Base-by-base conservation (phyloP, 345 rosid genomes). In the Passiflora organensis region DNA sequence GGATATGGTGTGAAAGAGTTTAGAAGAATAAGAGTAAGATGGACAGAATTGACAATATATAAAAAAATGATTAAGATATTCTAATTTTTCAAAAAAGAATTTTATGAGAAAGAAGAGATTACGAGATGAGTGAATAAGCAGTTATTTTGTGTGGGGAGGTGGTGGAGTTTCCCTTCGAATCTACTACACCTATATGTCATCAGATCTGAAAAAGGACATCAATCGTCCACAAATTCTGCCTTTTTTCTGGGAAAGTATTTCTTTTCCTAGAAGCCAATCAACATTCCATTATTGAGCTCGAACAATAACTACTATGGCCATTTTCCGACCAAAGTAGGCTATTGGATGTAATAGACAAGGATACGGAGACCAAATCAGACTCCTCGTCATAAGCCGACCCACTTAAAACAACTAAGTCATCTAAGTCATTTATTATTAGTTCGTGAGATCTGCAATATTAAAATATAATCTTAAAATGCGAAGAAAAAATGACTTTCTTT, bases 271-370 rank as follows among this genome's bases (percentile, higher is more conserved):
- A 32, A 15, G 36, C 45, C 16, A 48, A 37, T 48, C 20, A 36
- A 58, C 10, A 22, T 16, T 1, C 16, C 36, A 58, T 58, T 4
- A 58, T 58, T n/a, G 17, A 48, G 63, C 5, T 18, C 21, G 6
- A 12, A 53, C 47, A 58, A 58, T 21, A 53, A 58, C 47, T 6
- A 16, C 37, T 34, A 48, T 47, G 53, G 46, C 38, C 15, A 46
- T 17, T 58, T 48, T 23, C 62, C 63, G 53, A 37, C 54, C 46
- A 51, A 48, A 46, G 5, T 46, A 34, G 43, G 32, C 44, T 20
- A 58, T 46, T 58, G 54, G 63, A 48, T 36, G 45, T 36, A 37
- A 1, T 48, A 5, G 23, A 20, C 52, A 32, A 45, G 5, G 8
- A 28, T 28, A 3, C 8, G 3, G 34, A 2, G 34, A 28, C 3